Conservation (phyloP, 345 rosid genomes). For the Cardiospermum halicacabum region DNA sequence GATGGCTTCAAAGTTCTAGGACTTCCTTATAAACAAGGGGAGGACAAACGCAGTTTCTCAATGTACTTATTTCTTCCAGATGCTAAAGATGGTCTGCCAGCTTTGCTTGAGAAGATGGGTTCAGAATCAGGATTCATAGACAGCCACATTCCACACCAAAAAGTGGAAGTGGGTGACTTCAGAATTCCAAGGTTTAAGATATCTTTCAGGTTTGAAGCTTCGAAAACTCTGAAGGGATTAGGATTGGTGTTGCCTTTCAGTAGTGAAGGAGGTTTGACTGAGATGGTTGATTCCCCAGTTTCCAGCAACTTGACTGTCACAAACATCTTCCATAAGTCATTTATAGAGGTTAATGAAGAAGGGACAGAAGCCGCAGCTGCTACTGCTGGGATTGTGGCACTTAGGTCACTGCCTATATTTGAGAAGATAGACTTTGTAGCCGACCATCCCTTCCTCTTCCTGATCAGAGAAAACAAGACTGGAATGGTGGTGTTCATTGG, state of each 20-base stretch:
- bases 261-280: slow-evolving; percentile 43
- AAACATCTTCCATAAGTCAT: slow-evolving; percentile 52
- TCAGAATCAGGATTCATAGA: slow-evolving; percentile 48
- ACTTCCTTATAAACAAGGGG: slow-evolving; percentile 69
- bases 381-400: slow-evolving; percentile 31
- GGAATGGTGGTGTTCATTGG: slow-evolving; percentile 59
- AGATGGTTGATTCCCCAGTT: slow-evolving; percentile 51
- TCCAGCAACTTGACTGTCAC: slow-evolving; percentile 41
- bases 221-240: slow-evolving; percentile 39
- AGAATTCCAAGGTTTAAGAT: slow-evolving; percentile 58
- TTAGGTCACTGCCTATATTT: neutral
- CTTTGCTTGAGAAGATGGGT: slow-evolving; percentile 39
- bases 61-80: slow-evolving; percentile 77
- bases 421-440: slow-evolving; percentile 52
- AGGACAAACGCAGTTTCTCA: slow-evolving; percentile 58
- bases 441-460: slow-evolving; percentile 63
- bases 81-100: slow-evolving; percentile 51
- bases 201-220: slow-evolving; percentile 55
- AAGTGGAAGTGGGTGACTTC: slow-evolving; percentile 41
- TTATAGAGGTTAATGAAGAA: slow-evolving; percentile 68
- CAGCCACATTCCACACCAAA: slow-evolving; percentile 34
- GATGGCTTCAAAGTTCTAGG: slow-evolving; percentile 69
- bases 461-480: slow-evolving; percentile 54
- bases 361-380: slow-evolving; percentile 82
- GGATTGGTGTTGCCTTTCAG: slow-evolving; percentile 56